Conservation (phyloP, 2,329 filamentous ascomycete species). For the Microsporum ferrugineum region DNA sequence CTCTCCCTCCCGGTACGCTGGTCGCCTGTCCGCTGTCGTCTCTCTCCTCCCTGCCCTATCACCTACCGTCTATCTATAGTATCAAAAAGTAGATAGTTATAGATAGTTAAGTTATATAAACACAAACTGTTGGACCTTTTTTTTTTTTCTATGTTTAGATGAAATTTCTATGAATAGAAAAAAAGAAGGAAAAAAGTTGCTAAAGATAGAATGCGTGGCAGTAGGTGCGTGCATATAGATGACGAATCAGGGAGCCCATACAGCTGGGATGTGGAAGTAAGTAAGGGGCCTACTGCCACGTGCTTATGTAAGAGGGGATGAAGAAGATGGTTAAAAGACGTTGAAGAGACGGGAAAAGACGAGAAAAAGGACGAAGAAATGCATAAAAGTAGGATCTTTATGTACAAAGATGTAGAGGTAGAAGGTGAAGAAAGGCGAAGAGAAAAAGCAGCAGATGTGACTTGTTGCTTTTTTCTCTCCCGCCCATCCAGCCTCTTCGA, state of each 20-base stretch:
- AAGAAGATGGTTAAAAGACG: too few species aligned
- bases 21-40: neutral
- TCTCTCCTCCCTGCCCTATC: too few species aligned
- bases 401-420: slow-evolving; percentile 18
- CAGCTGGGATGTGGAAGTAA: too few species aligned
- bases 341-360: too few species aligned
- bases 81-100: too few species aligned
- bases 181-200: neutral
- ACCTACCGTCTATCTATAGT: too few species aligned
- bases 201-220: neutral
- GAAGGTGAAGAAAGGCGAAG: slow-evolving; percentile 9
- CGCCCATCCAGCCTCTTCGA: neutral
- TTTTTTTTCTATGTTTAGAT: neutral
- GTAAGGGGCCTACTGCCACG: too few species aligned
- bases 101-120: too few species aligned
- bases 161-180: neutral
- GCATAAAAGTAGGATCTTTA: too few species aligned
- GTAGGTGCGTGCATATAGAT: neutral
- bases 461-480: neutral
- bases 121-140: too few species aligned
- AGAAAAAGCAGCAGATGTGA: slow-evolving; percentile 4
- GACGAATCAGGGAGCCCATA: neutral
- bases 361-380: too few species aligned
- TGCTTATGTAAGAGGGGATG: too few species aligned
- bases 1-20: neutral